Evolutionary conservation across 192 early-diverging fungal genomes (phyloP).

Genomic region (Linderina pennispora): DNA sequence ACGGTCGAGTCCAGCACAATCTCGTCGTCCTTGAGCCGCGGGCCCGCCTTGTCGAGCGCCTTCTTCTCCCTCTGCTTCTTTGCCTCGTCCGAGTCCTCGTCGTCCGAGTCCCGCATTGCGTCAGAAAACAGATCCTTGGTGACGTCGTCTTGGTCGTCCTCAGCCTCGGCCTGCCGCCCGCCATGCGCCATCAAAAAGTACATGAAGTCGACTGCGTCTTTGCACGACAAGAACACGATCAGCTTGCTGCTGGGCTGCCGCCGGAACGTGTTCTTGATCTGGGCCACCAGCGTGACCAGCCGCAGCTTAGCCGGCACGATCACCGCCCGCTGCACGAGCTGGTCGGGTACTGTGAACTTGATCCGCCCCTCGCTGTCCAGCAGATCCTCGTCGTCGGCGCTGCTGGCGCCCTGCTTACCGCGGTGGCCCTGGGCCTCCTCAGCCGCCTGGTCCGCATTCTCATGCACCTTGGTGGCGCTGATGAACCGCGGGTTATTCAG

Average conservation of each 20-base stretch:
- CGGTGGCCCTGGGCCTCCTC: conserved; percentile 17
- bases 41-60: conserved; percentile 12
- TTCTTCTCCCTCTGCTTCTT: conserved; percentile 6
- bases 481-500: conserved; percentile 77
- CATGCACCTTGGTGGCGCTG: conserved; percentile 50
- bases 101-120: conserved; percentile 9
- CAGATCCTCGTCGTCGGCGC: conserved; percentile 2
- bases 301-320: conserved; percentile 88
- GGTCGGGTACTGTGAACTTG: conserved; percentile 70
- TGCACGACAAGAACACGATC: conserved; percentile 92
- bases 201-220: conserved; percentile 95
- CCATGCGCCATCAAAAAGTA: conserved; percentile 71
- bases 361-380: neutral
- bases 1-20: conserved; percentile 45
- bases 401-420: conserved; percentile 8
- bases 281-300: conserved; percentile 74
- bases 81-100: conserved; percentile 14
- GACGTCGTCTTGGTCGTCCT: conserved; percentile 41
- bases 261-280: conserved; percentile 56
- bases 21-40: conserved; percentile 31
- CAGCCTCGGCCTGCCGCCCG: conserved; percentile 31
- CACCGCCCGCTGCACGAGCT: conserved; percentile 82
- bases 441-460: conserved; percentile 28
- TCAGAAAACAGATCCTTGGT: conserved; percentile 47
- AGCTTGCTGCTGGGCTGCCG: conserved; percentile 40